These are phyloP conservation scores for Tuber umbilicatum DNA, from an alignment of 495 filamentous ascomycete genomes.

Conservation along the genomic window DNA sequence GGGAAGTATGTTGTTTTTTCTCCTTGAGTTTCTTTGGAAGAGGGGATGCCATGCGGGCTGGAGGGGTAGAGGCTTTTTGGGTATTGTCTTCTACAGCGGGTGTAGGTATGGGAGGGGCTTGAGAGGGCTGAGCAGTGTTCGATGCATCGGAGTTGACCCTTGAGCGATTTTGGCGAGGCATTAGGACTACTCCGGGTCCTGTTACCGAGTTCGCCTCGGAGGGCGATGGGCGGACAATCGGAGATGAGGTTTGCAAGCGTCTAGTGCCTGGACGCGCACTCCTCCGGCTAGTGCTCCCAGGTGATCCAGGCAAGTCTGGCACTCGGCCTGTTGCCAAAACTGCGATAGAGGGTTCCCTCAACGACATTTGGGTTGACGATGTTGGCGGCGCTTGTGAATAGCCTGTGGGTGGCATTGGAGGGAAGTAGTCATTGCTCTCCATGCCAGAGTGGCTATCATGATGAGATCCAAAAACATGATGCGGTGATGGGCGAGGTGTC, in stretches of 20 bases:
- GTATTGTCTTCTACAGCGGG: slow-evolving; percentile 51
- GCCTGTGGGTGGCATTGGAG: slow-evolving; percentile 59
- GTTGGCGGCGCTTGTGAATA: slow-evolving; percentile 31
- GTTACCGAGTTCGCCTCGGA: slow-evolving; percentile 11
- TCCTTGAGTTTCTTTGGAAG: slow-evolving; percentile 52
- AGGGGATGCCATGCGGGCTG: slow-evolving; percentile 57
- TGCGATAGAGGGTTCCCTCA: slow-evolving; percentile 55
- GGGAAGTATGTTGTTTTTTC: slow-evolving; percentile 48
- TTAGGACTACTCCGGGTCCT: slow-evolving; percentile 23
- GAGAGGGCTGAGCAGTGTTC: slow-evolving; percentile 39
- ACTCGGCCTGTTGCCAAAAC: slow-evolving; percentile 72
- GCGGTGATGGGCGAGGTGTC: slow-evolving; percentile 71
- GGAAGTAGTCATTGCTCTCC: slow-evolving; percentile 77
- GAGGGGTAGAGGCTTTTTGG: slow-evolving; percentile 51
- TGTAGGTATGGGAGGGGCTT: slow-evolving; percentile 54
- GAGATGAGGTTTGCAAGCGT: slow-evolving; percentile 75
- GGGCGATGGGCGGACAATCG: slow-evolving; percentile 50
- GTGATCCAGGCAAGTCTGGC: slow-evolving; percentile 69
- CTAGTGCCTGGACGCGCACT: slow-evolving; percentile 53
- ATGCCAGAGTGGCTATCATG: slow-evolving; percentile 32
- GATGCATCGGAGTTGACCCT: slow-evolving; percentile 39
- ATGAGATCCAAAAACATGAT: slow-evolving; percentile 47
- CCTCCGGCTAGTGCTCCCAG: slow-evolving; percentile 56
- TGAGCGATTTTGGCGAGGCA: slow-evolving; percentile 36
- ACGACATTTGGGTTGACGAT: slow-evolving; percentile 26